A percentile compares a stretch with the other conserved stretches of the same genome.
phyloP scores from a whole-genome alignment of 2,329 filamentous ascomycete species.

The Cladosporium colombiae region DNA sequence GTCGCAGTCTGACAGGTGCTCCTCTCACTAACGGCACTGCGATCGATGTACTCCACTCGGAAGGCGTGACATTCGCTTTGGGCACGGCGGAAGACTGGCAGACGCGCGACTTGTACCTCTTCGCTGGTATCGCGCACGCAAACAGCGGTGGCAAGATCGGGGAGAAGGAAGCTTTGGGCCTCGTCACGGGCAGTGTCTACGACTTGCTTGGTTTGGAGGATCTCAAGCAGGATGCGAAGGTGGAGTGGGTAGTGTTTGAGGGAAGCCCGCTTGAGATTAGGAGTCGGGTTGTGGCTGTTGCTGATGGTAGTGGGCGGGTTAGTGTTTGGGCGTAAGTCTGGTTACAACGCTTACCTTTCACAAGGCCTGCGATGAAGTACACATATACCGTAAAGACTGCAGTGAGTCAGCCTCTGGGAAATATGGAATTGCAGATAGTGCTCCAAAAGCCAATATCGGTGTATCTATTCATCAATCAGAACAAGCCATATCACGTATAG shows the following conservation, averaged over 20 bases:
- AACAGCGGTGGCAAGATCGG: slow-evolving; percentile 59
- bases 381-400: too few relatives aligned
- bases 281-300: slow-evolving; percentile 57
- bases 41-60: slow-evolving; percentile 58
- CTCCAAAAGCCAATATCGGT: neutral
- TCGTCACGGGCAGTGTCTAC: slow-evolving; percentile 60
- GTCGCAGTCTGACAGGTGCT: slow-evolving; percentile 62
- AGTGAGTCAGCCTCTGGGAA: neutral
- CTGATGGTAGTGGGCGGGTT: slow-evolving; percentile 41
- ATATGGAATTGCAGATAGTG: neutral
- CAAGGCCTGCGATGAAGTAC: too few relatives aligned
- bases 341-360: too few relatives aligned
- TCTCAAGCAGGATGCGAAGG: slow-evolving; percentile 25
- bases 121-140: slow-evolving; percentile 60
- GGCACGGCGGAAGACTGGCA: slow-evolving; percentile 64
- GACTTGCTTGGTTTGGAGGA: slow-evolving; percentile 55
- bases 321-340: slow-evolving; percentile 29
- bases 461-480: neutral
- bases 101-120: slow-evolving; percentile 59
- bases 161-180: slow-evolving; percentile 57
- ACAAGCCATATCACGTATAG: neutral
- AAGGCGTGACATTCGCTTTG: slow-evolving; percentile 60
- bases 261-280: slow-evolving; percentile 64
- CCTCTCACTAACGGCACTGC: slow-evolving; percentile 67
- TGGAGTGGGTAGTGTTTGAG: slow-evolving; percentile 63